Percentiles rank a stretch among this genome's conserved stretches.
Conservation (phyloP, 2,329 filamentous ascomycete genomes). For the Beauveria sp. region DNA sequence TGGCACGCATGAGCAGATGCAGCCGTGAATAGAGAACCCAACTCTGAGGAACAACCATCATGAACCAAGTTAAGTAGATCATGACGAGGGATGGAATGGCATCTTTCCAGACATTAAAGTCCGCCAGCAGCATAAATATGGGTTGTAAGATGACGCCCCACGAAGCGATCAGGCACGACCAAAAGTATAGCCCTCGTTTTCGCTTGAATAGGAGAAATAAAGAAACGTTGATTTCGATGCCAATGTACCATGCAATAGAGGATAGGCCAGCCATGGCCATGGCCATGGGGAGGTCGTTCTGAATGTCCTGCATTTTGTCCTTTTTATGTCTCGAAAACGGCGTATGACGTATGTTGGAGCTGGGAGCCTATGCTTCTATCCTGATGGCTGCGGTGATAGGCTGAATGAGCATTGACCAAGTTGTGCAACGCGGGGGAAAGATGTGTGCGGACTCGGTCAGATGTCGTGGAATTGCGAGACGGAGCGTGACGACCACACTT, state of each 20-base stretch:
- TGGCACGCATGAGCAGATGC: constrained; percentile 47
- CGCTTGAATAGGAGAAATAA: constrained; percentile 23
- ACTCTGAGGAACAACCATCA: constrained; percentile 51
- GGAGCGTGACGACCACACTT: too few relatives aligned
- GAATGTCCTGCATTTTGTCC: constrained; percentile 13
- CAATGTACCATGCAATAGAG: constrained; percentile 27
- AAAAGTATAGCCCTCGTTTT: constrained; percentile 24
- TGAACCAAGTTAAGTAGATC: constrained; percentile 18
- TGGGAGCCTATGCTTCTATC: not conserved
- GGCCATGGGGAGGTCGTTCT: constrained; percentile 18
- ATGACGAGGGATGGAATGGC: constrained; percentile 12
- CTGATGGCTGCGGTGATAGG: too few relatives aligned
- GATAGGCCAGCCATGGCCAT: constrained; percentile 29
- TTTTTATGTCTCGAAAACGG: not conserved
- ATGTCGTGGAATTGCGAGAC: too few relatives aligned
- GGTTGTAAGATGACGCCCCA: constrained; percentile 25
- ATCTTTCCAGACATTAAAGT: constrained; percentile 15
- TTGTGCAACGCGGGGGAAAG: too few relatives aligned
- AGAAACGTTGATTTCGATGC: constrained; percentile 21
- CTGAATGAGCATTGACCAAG: too few relatives aligned
- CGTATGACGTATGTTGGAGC: not conserved
- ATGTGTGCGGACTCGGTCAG: too few relatives aligned
- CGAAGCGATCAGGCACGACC: constrained; percentile 23
- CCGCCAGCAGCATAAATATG: constrained; percentile 36
- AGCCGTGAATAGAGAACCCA: constrained; percentile 54